A percentile compares a stretch with the other conserved stretches of the same genome.
These are phyloP conservation scores for Quambalaria eucalypti DNA, from an alignment of 1,284 basidiomycete species.

Conservation along the genomic window DNA sequence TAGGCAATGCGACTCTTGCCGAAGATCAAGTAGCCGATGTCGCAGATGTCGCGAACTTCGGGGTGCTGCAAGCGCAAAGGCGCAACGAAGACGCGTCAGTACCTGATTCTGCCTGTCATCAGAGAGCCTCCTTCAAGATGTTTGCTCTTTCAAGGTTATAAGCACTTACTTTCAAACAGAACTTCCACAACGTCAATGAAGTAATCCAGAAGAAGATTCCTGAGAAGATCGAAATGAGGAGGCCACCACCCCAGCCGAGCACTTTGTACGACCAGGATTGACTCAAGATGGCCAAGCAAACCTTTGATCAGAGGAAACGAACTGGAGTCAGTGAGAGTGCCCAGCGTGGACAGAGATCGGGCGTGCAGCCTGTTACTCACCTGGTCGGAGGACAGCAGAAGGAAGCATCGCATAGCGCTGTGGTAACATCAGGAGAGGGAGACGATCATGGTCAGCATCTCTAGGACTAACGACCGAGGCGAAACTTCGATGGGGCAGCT, in stretches of 20 bases:
- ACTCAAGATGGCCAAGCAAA: slow-evolving; percentile 38
- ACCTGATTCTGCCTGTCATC: too few species aligned
- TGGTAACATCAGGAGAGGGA: neutral
- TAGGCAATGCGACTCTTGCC: slow-evolving; percentile 51
- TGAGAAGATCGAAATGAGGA: slow-evolving; percentile 29
- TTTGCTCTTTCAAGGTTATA: too few species aligned
- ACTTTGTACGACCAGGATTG: slow-evolving; percentile 31
- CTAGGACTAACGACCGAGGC: too few species aligned
- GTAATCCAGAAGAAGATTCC: slow-evolving; percentile 22
- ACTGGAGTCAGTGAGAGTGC: too few species aligned
- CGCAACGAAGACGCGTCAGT: too few species aligned
- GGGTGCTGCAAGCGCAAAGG: too few species aligned
- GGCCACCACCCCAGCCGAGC: slow-evolving; percentile 36
- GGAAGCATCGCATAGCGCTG: neutral
- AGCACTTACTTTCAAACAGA: too few species aligned
- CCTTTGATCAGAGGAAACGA: too few species aligned
- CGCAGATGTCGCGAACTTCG: slow-evolving; percentile 7
- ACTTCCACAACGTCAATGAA: slow-evolving; percentile 6
- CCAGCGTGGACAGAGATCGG: slow-evolving; percentile 36
- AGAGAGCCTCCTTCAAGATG: too few species aligned
- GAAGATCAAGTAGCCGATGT: slow-evolving; percentile 8
- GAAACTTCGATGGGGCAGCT: too few species aligned
- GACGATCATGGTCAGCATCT: neutral
- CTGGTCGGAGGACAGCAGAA: neutral
- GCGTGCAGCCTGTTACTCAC: slow-evolving; percentile 31